Conservation (phyloP, 352 stramenopile genomes). For the Pythium sukuiense region DNA sequence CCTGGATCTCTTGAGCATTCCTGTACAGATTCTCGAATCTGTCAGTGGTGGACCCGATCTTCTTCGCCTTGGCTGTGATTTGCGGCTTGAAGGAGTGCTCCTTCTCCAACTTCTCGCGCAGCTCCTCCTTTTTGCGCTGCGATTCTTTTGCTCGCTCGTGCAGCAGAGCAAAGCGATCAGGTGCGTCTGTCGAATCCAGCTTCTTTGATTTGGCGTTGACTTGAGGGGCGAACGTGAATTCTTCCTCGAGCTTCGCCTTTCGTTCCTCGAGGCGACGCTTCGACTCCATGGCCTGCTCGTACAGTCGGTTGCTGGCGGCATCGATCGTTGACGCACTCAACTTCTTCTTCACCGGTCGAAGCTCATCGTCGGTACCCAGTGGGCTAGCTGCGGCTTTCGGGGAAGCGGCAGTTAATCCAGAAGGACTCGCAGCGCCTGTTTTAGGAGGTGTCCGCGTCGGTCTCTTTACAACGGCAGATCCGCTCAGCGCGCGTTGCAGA, state of each 20-base stretch:
- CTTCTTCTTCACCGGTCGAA: conserved; percentile 42
- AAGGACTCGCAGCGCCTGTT: conserved; percentile 9
- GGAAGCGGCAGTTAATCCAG: neutral
- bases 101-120: conserved; percentile 52
- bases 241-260: conserved; percentile 51
- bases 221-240: conserved; percentile 58
- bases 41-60: conserved; percentile 37
- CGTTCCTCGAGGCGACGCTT: conserved; percentile 57
- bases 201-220: conserved; percentile 54
- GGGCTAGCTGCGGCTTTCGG: neutral
- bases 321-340: conserved; percentile 52
- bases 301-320: conserved; percentile 58
- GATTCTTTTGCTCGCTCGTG: conserved; percentile 61
- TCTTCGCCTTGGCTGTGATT: conserved; percentile 66
- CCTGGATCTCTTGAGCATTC: conserved; percentile 60
- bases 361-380: conserved; percentile 2
- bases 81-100: conserved; percentile 64
- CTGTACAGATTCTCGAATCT: conserved; percentile 81
- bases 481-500: conserved; percentile 23
- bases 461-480: conserved; percentile 10
- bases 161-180: conserved; percentile 42
- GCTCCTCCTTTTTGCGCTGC: conserved; percentile 50
- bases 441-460: conserved; percentile 31
- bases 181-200: conserved; percentile 31
- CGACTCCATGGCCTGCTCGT: conserved; percentile 57